These are phyloP conservation scores for Orbilia javanica DNA, from an alignment of 2,329 filamentous ascomycete species.

Conservation along the genomic window DNA sequence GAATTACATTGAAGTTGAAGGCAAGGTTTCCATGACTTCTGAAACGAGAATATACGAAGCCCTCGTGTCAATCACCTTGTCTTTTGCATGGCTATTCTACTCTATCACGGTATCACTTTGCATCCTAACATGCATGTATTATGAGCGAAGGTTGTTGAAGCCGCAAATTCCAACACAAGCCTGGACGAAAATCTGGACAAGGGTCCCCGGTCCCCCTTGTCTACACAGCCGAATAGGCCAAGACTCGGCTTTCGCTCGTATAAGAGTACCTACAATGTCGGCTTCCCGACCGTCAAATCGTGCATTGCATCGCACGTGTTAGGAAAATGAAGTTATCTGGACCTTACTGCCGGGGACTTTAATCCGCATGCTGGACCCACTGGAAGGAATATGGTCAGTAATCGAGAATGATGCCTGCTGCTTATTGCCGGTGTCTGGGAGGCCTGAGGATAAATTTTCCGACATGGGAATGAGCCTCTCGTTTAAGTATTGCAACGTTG, in stretches of 20 bases:
- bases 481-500: conserved; percentile 6
- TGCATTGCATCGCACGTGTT: not conserved
- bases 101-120: not conserved
- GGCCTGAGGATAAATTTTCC: conserved; percentile 1
- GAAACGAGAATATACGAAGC: not conserved
- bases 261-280: not conserved
- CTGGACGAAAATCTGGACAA: no score
- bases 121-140: not conserved
- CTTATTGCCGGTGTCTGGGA: conserved; percentile 4
- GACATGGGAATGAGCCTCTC: not conserved
- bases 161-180: not conserved
- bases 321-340: no score
- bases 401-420: no score
- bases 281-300: not conserved
- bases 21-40: not conserved
- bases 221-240: not conserved
- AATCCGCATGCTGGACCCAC: not conserved
- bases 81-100: not conserved
- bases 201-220: no score
- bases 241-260: not conserved
- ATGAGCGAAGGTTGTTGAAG: not conserved
- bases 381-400: not conserved
- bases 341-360: not conserved
- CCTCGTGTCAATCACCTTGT: not conserved
- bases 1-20: not conserved